Evolutionary conservation across 2,329 filamentous ascomycete genomes (phyloP), one percentile per base, ranked within the genome.

Genomic region (Zymoseptoria tritici): DNA sequence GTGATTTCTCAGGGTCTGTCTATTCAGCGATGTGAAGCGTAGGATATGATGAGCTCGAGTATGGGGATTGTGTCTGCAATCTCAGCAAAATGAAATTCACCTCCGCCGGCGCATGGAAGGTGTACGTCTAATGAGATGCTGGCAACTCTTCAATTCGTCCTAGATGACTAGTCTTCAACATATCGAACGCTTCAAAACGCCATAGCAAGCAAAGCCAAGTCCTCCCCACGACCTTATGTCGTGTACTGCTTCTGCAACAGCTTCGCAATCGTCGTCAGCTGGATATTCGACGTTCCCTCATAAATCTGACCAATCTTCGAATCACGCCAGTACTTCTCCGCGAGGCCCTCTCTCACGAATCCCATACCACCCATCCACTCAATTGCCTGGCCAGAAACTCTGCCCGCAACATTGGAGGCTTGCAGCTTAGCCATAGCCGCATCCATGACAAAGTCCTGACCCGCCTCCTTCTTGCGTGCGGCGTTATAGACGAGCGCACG

Each of bases 291-390:
- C 58, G 89, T 92, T 31, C 94, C 94, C 80, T 97, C 93, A 49
- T 69, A 70, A 46, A 69, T 97, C 65, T 91, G 91, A 9, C 94
- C 94, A 71, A 99, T 99, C 87, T 97, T 99, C 82, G 89, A 94
- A 75, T 99, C 94, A 53, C 94, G 83, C 83, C 88, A 99, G 80
- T 88, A 97, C 85, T 99, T 99, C 85, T 99, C 94, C 0, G 94
- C 94, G 60, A 96, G 85, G 0, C 94, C 94, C 76, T 99, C 94
- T 52, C 94, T 82, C 16, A 99, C 94, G 70, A 99, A 99, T 52
- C 94, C 94, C 94, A 99, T 97, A 51, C 94, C 94, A 54, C 94
- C 94, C 93, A 97, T 97, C 94, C 94, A 99, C 79, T 99, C 94
- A 26, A 99, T 85, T 0, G 93, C 94, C 54, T 89, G 83, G 6